Base-by-base conservation (phyloP, 225 moss, liverwort and hornwort species). In the Neckera pumila region DNA sequence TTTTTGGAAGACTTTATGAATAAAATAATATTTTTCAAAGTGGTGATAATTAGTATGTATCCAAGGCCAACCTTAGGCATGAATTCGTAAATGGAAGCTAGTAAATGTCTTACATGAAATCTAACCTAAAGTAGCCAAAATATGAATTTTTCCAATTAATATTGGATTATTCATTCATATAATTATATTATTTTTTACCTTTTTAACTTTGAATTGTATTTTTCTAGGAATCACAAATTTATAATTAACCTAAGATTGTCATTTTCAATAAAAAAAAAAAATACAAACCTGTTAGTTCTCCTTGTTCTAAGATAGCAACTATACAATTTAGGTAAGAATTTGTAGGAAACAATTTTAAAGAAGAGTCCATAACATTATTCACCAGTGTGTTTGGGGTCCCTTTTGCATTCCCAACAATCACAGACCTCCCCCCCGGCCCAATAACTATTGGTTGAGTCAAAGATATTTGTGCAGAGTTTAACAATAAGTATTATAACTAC, bases 261-360 rank as follows among this genome's bases (percentile, higher is more conserved):
- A 47, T 17, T 47, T 47, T 49, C 13, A n/a, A n/a, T n/a, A n/a
- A n/a, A n/a, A n/a, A n/a, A n/a, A n/a, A n/a, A n/a, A n/a, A n/a
- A n/a, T n/a, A n/a, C n/a, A n/a, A n/a, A n/a, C n/a, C n/a, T n/a
- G n/a, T n/a, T n/a, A 4, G 2, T 76, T 22, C 0, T 1, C 3
- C 3, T 0, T 34, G 2, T 34, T 76, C 1, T 22, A 34, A 0
- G 5, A 54, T 2, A 9, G 1, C 0, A 36, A 4, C 8, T 76
- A 21, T 13, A 20, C 2, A 34, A 0, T 14, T 33, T 34, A 5
- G 8, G 1, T 8, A 51, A 76, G 2, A 76, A 34, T 13, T 15
- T 0, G 0, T 14, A 34, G 0, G 22, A 51, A 53, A 54, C 9
- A 54, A 36, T 36, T 76, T 53, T 20, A 23, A 20, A 76, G 0